These are phyloP conservation scores for Prunus mira DNA, from an alignment of 306 rosid genomes.

Conservation along the genomic window DNA sequence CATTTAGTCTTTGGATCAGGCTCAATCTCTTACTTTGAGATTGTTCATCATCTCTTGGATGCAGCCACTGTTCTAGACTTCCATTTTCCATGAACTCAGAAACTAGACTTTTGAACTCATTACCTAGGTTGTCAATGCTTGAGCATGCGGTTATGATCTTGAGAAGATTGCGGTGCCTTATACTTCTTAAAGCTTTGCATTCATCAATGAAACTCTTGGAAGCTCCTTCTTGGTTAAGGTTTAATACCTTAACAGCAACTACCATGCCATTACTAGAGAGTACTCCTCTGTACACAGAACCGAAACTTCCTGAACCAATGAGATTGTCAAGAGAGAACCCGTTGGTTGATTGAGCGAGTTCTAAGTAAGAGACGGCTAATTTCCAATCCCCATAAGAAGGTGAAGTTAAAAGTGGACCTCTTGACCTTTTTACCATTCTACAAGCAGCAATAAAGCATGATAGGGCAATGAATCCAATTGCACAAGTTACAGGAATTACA, in stretches of 20 bases:
- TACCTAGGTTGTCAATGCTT: conserved; percentile 12
- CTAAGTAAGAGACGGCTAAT: neutral
- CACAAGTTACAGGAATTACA: conserved; percentile 9
- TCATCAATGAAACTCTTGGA: conserved; percentile 37
- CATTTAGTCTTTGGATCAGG: conserved; percentile 25
- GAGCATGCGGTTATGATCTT: conserved; percentile 41
- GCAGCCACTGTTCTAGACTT: conserved; percentile 29
- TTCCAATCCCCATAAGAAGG: neutral
- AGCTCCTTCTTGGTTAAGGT: conserved; percentile 40
- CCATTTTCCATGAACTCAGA: conserved; percentile 36
- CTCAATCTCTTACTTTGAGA: conserved; percentile 12
- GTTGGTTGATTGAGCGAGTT: neutral
- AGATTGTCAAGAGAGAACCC: conserved; percentile 22
- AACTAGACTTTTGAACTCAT: conserved; percentile 36
- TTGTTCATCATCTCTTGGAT: conserved; percentile 2
- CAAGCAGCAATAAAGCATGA: neutral
- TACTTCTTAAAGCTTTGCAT: conserved; percentile 29
- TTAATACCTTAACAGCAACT: conserved; percentile 37
- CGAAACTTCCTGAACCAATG: conserved; percentile 31
- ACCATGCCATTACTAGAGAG: conserved; percentile 12
- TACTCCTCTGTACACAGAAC: conserved; percentile 33
- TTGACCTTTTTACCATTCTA: neutral
- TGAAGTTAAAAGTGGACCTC: neutral
- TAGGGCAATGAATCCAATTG: conserved; percentile 1
- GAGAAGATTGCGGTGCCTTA: conserved; percentile 41